phyloP scores from a whole-genome alignment of 805 yeast genomes.

The Huiozyma sinensis region DNA sequence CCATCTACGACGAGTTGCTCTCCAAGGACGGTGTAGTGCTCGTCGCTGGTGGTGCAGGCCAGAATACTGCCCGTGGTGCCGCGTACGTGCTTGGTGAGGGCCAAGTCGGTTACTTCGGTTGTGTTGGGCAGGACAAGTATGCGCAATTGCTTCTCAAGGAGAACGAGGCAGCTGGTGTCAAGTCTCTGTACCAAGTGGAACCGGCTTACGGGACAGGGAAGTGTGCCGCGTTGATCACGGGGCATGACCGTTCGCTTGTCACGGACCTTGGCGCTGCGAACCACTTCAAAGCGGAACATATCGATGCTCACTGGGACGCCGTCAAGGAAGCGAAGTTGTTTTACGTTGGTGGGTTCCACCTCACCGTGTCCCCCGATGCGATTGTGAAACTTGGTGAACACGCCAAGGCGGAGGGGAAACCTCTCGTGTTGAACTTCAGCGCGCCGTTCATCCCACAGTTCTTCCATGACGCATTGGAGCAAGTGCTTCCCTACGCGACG shows the following conservation, averaged over 20 bases:
- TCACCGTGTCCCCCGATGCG: constrained; percentile 95
- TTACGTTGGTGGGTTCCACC: constrained; percentile 98
- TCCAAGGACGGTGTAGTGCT: constrained; percentile 47
- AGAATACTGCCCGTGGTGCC: constrained; percentile 97
- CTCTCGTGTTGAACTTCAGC: constrained; percentile 74
- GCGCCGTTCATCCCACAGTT: constrained; percentile 96
- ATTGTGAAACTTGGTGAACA: constrained; percentile 83
- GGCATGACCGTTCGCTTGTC: constrained; percentile 80
- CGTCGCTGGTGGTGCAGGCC: constrained; percentile 99
- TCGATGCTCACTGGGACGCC: constrained; percentile 74
- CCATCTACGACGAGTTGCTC: constrained; percentile 74
- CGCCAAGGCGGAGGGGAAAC: constrained; percentile 73
- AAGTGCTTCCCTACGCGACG: constrained; percentile 78
- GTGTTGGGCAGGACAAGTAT: constrained; percentile 88
- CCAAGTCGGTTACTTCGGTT: constrained; percentile 88
- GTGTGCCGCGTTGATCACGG: constrained; percentile 92
- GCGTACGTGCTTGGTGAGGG: constrained; percentile 75
- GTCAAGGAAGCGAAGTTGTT: constrained; percentile 73
- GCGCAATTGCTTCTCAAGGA: constrained; percentile 73
- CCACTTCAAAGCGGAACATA: constrained; percentile 83
- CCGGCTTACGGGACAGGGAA: constrained; percentile 80
- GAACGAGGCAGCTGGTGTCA: constrained; percentile 79
- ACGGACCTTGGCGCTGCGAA: constrained; percentile 98
- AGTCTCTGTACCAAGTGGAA: constrained; percentile 76
- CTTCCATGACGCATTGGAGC: constrained; percentile 83